Evolutionary conservation across 2,329 filamentous ascomycete genomes (phyloP).

Genomic region (Cryphonectria nitschkei): DNA sequence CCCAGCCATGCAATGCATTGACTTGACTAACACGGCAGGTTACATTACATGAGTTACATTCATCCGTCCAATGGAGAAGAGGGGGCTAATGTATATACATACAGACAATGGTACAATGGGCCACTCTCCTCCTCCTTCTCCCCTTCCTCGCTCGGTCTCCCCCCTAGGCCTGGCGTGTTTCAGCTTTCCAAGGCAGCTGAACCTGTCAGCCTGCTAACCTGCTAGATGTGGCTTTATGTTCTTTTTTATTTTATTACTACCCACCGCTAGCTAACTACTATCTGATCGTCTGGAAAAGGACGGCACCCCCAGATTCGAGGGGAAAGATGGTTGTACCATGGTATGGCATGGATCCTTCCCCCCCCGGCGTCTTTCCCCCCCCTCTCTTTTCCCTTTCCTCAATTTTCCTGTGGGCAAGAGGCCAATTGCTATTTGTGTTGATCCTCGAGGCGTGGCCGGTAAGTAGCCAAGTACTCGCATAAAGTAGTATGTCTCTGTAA

Average conservation of each 20-base stretch:
- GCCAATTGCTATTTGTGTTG: background rate
- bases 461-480: background rate
- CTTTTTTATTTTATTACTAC: background rate
- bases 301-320: background rate
- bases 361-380: background rate
- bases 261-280: background rate
- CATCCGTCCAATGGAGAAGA: background rate
- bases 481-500: background rate
- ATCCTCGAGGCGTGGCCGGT: background rate
- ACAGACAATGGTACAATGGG: background rate
- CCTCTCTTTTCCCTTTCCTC: background rate
- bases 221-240: conserved; percentile 1
- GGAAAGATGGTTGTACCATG: background rate
- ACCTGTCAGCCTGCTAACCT: background rate
- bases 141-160: background rate
- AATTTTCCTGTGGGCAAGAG: background rate
- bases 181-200: conserved; percentile 12
- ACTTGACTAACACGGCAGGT: background rate
- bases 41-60: background rate
- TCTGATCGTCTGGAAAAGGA: background rate
- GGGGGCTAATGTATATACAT: background rate
- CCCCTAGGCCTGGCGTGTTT: conserved; percentile 9
- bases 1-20: background rate
- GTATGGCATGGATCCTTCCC: background rate
- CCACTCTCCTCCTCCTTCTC: too few relatives aligned